Percentiles rank a stretch among this genome's conserved stretches.
These are phyloP conservation scores for Uronychia setigera DNA, from an alignment of 73 alveolate genomes.

Conservation along the genomic window DNA sequence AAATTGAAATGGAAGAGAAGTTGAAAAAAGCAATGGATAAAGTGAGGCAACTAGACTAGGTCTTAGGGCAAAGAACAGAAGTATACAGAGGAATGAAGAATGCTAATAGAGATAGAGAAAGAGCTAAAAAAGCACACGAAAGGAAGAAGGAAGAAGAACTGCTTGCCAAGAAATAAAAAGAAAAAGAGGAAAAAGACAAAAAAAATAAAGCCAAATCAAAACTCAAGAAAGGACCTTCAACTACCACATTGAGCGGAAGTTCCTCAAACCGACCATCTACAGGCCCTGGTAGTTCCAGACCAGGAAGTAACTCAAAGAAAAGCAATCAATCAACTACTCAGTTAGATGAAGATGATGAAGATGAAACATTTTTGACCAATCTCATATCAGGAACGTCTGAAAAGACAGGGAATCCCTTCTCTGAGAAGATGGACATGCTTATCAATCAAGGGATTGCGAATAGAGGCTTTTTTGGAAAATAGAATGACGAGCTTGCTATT, in stretches of 20 bases:
- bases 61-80: conserved; percentile 18
- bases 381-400: not conserved
- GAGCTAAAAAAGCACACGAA: conserved; percentile 1
- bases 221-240: conserved; percentile 5
- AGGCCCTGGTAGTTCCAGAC: conserved; percentile 22
- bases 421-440: not conserved
- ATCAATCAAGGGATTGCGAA: not conserved
- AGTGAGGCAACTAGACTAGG: conserved; percentile 33
- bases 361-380: conserved; percentile 33
- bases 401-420: not conserved
- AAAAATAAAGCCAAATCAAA: not conserved
- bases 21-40: conserved; percentile 24
- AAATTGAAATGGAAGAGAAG: conserved; percentile 16
- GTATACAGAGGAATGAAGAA: conserved; percentile 35
- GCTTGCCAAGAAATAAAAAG: not conserved
- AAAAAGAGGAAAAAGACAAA: not conserved
- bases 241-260: too few relatives aligned
- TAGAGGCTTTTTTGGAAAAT: not conserved
- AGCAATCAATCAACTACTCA: not conserved
- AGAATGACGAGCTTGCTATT: not conserved
- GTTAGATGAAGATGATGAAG: conserved; percentile 25
- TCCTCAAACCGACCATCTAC: conserved; percentile 1
- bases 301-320: not conserved
- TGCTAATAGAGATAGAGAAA: not conserved
- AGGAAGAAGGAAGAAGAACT: not conserved